Evolutionary conservation across 2,329 filamentous ascomycete species (phyloP).

Genomic region (Aspergillus latus): DNA sequence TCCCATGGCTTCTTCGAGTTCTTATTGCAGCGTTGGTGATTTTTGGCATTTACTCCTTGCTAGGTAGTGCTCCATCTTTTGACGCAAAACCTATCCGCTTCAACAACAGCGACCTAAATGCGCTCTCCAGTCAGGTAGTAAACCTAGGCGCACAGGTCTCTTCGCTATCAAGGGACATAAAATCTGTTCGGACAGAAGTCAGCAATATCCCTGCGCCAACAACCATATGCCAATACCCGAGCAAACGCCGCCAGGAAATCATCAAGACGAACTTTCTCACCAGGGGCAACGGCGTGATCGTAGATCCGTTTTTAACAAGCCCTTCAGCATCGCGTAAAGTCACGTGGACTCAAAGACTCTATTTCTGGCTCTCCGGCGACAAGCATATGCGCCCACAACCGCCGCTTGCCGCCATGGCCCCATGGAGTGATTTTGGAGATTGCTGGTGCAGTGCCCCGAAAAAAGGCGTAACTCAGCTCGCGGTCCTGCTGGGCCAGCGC

Average conservation of each 20-base stretch:
- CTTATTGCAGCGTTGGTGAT: not conserved
- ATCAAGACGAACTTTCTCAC: slow-evolving; percentile 72
- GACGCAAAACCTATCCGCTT: slow-evolving; percentile 15
- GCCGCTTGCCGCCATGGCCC: slow-evolving; percentile 58
- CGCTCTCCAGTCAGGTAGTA: slow-evolving; percentile 28
- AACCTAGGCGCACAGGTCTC: slow-evolving; percentile 33
- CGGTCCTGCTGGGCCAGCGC: slow-evolving; percentile 38
- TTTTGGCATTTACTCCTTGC: not conserved
- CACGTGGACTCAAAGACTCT: slow-evolving; percentile 22
- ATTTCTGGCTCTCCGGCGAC: slow-evolving; percentile 11
- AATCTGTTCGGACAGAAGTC: slow-evolving; percentile 8
- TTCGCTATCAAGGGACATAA: slow-evolving; percentile 18
- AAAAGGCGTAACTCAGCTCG: slow-evolving; percentile 44
- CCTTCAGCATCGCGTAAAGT: slow-evolving; percentile 46
- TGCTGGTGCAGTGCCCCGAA: slow-evolving; percentile 74
- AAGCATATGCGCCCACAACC: slow-evolving; percentile 33
- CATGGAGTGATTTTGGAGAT: slow-evolving; percentile 78
- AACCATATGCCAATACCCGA: slow-evolving; percentile 17
- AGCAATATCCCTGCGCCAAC: slow-evolving; percentile 21
- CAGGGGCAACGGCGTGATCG: slow-evolving; percentile 61
- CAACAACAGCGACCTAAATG: slow-evolving; percentile 26
- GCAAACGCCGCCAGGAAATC: slow-evolving; percentile 16
- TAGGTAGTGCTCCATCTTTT: not conserved
- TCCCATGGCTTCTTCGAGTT: not conserved
- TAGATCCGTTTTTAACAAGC: slow-evolving; percentile 63